phyloP scores from a whole-genome alignment of 495 filamentous ascomycete species.

The Penicillium egyptiacum region DNA sequence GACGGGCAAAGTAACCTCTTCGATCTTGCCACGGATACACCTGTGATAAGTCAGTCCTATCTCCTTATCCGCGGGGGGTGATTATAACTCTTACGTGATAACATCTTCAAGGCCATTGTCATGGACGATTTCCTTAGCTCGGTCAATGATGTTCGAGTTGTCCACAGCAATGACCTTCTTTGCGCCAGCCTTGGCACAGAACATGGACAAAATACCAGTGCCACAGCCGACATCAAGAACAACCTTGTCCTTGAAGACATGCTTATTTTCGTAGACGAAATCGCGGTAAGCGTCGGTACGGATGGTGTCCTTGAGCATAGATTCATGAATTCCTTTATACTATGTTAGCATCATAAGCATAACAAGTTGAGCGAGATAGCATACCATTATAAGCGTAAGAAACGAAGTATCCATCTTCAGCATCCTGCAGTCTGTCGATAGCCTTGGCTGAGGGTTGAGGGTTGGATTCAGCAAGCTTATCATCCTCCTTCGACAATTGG shows the following conservation, averaged over 20 bases:
- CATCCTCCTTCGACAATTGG: slow-evolving; percentile 57
- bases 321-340: slow-evolving; percentile 76
- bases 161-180: slow-evolving; percentile 90
- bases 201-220: slow-evolving; percentile 91
- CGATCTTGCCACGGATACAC: slow-evolving; percentile 83
- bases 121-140: slow-evolving; percentile 79
- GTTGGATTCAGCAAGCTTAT: slow-evolving; percentile 31
- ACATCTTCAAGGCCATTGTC: slow-evolving; percentile 76
- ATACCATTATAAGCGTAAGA: slow-evolving; percentile 79
- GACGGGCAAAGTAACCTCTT: slow-evolving; percentile 79
- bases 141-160: slow-evolving; percentile 89
- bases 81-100: slow-evolving; percentile 59
- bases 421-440: slow-evolving; percentile 33
- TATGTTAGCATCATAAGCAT: slow-evolving; percentile 17
- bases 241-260: slow-evolving; percentile 85
- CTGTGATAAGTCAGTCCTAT: slow-evolving; percentile 30
- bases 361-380: slow-evolving; percentile 8
- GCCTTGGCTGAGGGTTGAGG: slow-evolving; percentile 17
- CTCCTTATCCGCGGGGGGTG: no score
- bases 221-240: slow-evolving; percentile 94
- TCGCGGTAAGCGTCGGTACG: slow-evolving; percentile 69
- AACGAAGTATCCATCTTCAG: slow-evolving; percentile 70
- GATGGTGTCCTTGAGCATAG: slow-evolving; percentile 78
- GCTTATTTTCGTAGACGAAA: slow-evolving; percentile 79
- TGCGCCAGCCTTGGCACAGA: slow-evolving; percentile 86